Evolutionary conservation across 108 stramenopile genomes (phyloP).

Genomic region (Nannochloropsis granulata): DNA sequence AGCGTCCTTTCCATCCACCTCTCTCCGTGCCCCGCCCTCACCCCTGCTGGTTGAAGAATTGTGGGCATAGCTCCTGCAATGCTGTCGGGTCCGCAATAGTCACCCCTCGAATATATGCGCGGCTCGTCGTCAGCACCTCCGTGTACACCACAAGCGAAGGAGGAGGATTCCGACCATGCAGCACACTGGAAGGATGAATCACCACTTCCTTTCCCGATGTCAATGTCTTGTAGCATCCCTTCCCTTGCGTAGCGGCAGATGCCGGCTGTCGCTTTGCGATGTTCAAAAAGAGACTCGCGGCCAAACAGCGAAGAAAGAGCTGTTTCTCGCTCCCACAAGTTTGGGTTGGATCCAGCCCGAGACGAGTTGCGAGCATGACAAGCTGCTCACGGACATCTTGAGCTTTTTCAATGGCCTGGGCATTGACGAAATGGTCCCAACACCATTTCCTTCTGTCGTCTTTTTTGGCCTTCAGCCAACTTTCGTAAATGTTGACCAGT

Average conservation of each 20-base stretch:
- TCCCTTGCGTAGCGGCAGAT: neutral
- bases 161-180: constrained; percentile 5
- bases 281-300: constrained; percentile 29
- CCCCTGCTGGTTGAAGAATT: neutral
- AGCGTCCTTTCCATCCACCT: neutral
- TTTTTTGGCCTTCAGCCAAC: constrained; percentile 24
- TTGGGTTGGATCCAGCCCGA: constrained; percentile 2
- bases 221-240: constrained; percentile 12
- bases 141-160: constrained; percentile 12
- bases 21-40: neutral
- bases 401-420: constrained; percentile 18
- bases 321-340: constrained; percentile 28
- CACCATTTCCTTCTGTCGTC: constrained; percentile 7
- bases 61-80: neutral
- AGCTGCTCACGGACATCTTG: constrained; percentile 27
- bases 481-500: constrained; percentile 17
- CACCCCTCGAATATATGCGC: neutral
- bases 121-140: constrained; percentile 17
- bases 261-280: constrained; percentile 26
- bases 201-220: neutral
- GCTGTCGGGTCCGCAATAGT: neutral
- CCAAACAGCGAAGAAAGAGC: constrained; percentile 32
- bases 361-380: neutral
- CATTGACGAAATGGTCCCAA: constrained; percentile 25
- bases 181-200: constrained; percentile 7